phyloP scores from a whole-genome alignment of 805 yeast species.

The Candida koratica region DNA sequence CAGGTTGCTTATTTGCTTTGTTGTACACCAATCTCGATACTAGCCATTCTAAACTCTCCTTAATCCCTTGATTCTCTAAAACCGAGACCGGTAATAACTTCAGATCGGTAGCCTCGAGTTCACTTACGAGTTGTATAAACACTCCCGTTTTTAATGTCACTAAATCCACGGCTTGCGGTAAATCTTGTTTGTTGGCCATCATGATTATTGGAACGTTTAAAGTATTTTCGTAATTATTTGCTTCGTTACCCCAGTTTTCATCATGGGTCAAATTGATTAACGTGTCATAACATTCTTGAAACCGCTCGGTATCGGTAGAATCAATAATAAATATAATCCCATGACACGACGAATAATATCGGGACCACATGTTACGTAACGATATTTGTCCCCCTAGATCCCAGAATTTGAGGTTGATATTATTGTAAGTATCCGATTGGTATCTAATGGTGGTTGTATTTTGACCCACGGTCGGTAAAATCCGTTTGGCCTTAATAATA shows the following conservation, averaged over 20 bases:
- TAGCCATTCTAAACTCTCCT: conserved; percentile 88
- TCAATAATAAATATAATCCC: conserved; percentile 92
- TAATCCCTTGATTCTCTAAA: conserved; percentile 74
- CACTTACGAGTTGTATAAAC: conserved; percentile 77
- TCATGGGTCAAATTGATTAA: conserved; percentile 46
- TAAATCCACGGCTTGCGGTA: conserved; percentile 44
- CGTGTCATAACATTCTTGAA: conserved; percentile 76
- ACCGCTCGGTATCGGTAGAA: conserved; percentile 77
- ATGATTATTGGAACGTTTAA: conserved; percentile 82
- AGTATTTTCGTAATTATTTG: conserved; percentile 18
- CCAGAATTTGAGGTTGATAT: conserved; percentile 75
- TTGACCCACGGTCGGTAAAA: conserved; percentile 93
- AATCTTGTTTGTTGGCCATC: conserved; percentile 94
- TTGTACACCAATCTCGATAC: conserved; percentile 66
- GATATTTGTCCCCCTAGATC: conserved; percentile 94
- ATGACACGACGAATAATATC: conserved; percentile 81
- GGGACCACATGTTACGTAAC: conserved; percentile 81
- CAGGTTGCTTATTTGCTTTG: conserved; percentile 59
- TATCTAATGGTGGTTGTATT: conserved; percentile 51
- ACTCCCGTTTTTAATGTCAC: conserved; percentile 70
- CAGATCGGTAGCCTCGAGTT: conserved; percentile 85
- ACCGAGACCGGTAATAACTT: conserved; percentile 90
- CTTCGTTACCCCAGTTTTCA: conserved; percentile 34
- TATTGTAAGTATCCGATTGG: conserved; percentile 27
- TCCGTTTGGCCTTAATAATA: conserved; percentile 47